These are phyloP conservation scores for Lentinula detonsa DNA, from an alignment of 768 basidiomycete species.

Conservation along the genomic window DNA sequence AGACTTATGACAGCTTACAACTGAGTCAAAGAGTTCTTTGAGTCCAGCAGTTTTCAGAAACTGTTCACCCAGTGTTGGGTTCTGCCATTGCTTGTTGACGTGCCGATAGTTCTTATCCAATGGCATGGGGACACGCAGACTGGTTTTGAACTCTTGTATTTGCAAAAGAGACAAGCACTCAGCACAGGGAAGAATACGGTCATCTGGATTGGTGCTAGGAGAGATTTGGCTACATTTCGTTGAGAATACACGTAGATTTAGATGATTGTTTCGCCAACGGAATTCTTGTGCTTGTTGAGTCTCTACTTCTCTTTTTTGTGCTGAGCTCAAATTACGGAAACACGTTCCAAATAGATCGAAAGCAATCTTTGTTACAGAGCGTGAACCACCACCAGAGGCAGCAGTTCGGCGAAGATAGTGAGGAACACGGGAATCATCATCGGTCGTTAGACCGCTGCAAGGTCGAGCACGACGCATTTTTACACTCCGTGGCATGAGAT, in stretches of 20 bases:
- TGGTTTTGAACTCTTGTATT: slow-evolving; percentile 10
- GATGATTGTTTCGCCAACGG: slow-evolving; percentile 21
- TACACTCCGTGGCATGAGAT: no score
- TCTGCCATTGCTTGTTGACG: slow-evolving; percentile 8
- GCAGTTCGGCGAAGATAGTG: slow-evolving; percentile 10
- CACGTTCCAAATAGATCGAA: slow-evolving; percentile 5
- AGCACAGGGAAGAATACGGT: slow-evolving; percentile 7
- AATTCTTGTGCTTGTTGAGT: slow-evolving; percentile 12
- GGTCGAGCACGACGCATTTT: not conserved
- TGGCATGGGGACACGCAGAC: slow-evolving; percentile 1
- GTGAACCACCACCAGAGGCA: slow-evolving; percentile 11
- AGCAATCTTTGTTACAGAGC: slow-evolving; percentile 10
- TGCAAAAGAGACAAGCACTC: slow-evolving; percentile 7
- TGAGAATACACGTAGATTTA: slow-evolving; percentile 10
- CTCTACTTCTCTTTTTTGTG: slow-evolving; percentile 8
- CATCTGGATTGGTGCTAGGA: not conserved
- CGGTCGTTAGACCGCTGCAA: slow-evolving; percentile 12
- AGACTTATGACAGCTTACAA: not conserved
- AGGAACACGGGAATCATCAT: slow-evolving; percentile 2
- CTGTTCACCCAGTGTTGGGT: slow-evolving; percentile 6
- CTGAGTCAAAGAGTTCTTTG: slow-evolving; percentile 9
- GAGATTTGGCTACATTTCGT: slow-evolving; percentile 11
- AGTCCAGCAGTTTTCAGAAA: slow-evolving; percentile 12
- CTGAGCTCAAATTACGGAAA: not conserved
- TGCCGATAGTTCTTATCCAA: slow-evolving; percentile 11